Evolutionary conservation across 768 basidiomycete species (phyloP), one percentile per base, ranked within the genome.

Genomic region (Russula sp.): DNA sequence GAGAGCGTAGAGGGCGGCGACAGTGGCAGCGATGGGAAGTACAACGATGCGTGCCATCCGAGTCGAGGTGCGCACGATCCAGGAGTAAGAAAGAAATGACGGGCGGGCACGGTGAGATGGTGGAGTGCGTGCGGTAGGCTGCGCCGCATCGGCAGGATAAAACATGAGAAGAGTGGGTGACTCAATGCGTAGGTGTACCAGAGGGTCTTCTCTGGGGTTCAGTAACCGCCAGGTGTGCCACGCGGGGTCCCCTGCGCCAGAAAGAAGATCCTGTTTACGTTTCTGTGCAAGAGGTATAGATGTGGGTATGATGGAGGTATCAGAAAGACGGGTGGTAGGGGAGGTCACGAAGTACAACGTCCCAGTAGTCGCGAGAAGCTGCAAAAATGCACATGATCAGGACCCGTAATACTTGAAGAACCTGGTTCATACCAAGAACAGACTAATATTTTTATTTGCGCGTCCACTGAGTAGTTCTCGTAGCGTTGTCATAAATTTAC

Each of bases 1-100:
- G 11, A 98, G 74, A 8, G 81, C 79, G 71, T 89, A 98, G 10
- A 98, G 77, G 4, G 81, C 72, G 29, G 80, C 74, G 7, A 88
- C 90, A 0, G 95, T 96, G 6, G 78, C 78, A 8, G 83, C 81
- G 70, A 97, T 95, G 0, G 96, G 96, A 0, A 94, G 73, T 2
- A 92, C 76, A 72, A 98, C 83, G 64, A 95, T 88, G 73, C 90
- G 90, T 67, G 87, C 66, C 29, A 91, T 72, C 85, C 91, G 91
- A n/a, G 84, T 71, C 8, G 88, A 66, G 13, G 85, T 78, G 56
- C 82, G 81, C 49, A 83, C 70, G 16, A 76, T 75, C 64, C 79
- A 78, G 60, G 78, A 74, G 32, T 79, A 77, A 41, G 80, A 66
- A 3, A 65, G 65, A 3, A 65, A 56, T 18, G 52, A 65, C 34